These are phyloP conservation scores for Meyerozyma smithsonii DNA, from an alignment of 1,139 yeast genomes.

Conservation along the genomic window DNA sequence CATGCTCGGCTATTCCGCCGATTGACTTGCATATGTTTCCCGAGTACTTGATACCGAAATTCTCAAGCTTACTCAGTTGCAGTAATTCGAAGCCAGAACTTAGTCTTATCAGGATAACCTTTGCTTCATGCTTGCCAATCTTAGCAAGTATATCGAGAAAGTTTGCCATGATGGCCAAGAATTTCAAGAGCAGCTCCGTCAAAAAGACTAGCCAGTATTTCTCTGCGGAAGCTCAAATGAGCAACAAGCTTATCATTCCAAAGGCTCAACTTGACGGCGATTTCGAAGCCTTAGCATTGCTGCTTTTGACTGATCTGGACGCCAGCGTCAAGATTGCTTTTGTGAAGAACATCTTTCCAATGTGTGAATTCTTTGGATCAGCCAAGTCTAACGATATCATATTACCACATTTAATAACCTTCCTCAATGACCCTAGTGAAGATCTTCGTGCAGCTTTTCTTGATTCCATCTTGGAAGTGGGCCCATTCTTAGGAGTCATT, in stretches of 20 bases:
- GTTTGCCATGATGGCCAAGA: conserved; percentile 63
- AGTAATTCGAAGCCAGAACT: conserved; percentile 20
- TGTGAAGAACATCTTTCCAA: conserved; percentile 61
- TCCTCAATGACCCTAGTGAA: conserved; percentile 73
- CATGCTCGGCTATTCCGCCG: conserved; percentile 68
- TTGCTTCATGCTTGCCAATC: conserved; percentile 71
- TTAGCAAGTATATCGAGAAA: conserved; percentile 59
- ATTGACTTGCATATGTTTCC: conserved; percentile 72
- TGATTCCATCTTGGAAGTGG: conserved; percentile 69
- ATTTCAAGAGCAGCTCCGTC: conserved; percentile 38
- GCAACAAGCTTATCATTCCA: conserved; percentile 18
- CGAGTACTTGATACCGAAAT: conserved; percentile 76
- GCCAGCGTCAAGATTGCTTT: conserved; percentile 67
- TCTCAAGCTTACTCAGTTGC: conserved; percentile 40
- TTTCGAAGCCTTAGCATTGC: conserved; percentile 62
- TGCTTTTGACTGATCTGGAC: conserved; percentile 64
- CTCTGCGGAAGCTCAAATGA: conserved; percentile 7
- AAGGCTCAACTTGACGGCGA: conserved; percentile 30
- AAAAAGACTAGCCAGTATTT: conserved; percentile 6
- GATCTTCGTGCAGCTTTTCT: conserved; percentile 68
- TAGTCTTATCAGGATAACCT: conserved; percentile 52
- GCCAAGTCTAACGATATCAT: conserved; percentile 86
- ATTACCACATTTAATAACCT: conserved; percentile 86
- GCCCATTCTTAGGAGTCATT: conserved; percentile 75
- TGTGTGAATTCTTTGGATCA: conserved; percentile 80